Percentiles rank a stretch among this genome's conserved stretches.
These are phyloP conservation scores for Erodium moschatum DNA, from an alignment of 441 rosid genomes.

Conservation along the genomic window DNA sequence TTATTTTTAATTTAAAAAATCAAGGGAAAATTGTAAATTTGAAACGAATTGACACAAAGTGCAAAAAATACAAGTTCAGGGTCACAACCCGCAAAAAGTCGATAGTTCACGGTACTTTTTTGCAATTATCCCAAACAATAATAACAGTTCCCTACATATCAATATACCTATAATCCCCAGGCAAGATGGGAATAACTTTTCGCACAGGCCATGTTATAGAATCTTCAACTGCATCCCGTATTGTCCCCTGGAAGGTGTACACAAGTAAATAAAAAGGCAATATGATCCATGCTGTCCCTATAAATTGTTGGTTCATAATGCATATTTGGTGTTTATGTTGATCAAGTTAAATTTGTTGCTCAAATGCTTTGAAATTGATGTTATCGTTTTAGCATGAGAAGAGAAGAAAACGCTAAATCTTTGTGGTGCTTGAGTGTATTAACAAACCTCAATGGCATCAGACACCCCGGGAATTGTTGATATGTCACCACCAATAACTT, in stretches of 20 bases:
- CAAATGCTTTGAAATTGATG: too few species aligned
- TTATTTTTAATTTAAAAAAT: too few species aligned
- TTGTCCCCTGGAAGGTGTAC: slow-evolving; percentile 47
- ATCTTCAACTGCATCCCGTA: slow-evolving; percentile 51
- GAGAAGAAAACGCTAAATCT: background rate
- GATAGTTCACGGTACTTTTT: too few species aligned
- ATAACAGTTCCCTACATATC: background rate
- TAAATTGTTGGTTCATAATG: background rate
- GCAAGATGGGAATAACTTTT: slow-evolving; percentile 68
- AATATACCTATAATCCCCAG: slow-evolving; percentile 91
- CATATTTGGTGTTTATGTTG: background rate
- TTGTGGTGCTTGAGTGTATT: background rate
- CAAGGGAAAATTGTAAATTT: too few species aligned
- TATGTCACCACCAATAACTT: slow-evolving; percentile 75
- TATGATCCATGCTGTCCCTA: background rate
- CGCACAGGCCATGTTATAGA: slow-evolving; percentile 52
- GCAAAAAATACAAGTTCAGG: background rate
- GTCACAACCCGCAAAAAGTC: background rate
- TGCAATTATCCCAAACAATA: background rate
- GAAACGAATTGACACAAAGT: too few species aligned
- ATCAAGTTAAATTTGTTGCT: too few species aligned
- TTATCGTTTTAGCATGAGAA: too few species aligned
- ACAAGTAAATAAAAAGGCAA: background rate
- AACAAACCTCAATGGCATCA: slow-evolving; percentile 68
- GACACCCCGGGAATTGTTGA: slow-evolving; percentile 76